Evolutionary conservation across 2,329 filamentous ascomycete genomes (phyloP).

Genomic region (Fusarium dimerum): DNA sequence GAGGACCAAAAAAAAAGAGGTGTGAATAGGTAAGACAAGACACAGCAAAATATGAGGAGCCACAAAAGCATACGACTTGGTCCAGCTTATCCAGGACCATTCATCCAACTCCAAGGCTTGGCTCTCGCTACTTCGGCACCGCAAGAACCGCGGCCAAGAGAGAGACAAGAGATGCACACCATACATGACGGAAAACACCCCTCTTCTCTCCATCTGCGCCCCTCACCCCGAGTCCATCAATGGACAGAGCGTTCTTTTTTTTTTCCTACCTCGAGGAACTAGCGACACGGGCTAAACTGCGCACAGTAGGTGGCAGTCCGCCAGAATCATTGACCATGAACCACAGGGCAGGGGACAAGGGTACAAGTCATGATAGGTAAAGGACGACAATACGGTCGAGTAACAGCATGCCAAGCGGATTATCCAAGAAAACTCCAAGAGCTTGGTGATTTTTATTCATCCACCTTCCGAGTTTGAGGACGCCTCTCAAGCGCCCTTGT

Average conservation of each 20-base stretch:
- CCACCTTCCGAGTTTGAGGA: too few species aligned
- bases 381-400: too few species aligned
- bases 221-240: slow-evolving; percentile 4
- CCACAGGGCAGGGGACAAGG: too few species aligned
- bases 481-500: too few species aligned
- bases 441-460: too few species aligned
- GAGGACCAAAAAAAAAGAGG: neutral
- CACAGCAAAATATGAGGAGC: neutral
- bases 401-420: too few species aligned
- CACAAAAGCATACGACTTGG: neutral
- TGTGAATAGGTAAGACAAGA: neutral
- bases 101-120: slow-evolving; percentile 16
- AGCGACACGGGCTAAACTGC: too few species aligned
- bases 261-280: too few species aligned
- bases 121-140: slow-evolving; percentile 17
- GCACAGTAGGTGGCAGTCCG: too few species aligned
- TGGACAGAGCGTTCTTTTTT: slow-evolving; percentile 1
- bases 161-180: slow-evolving; percentile 5
- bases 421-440: too few species aligned
- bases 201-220: slow-evolving; percentile 2
- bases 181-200: slow-evolving; percentile 2
- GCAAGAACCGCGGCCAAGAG: slow-evolving; percentile 22
- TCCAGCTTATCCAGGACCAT: neutral
- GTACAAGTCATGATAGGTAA: too few species aligned
- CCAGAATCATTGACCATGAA: too few species aligned